phyloP scores from a whole-genome alignment of 1,284 basidiomycete genomes.

The Garcileccinum viscosum region DNA sequence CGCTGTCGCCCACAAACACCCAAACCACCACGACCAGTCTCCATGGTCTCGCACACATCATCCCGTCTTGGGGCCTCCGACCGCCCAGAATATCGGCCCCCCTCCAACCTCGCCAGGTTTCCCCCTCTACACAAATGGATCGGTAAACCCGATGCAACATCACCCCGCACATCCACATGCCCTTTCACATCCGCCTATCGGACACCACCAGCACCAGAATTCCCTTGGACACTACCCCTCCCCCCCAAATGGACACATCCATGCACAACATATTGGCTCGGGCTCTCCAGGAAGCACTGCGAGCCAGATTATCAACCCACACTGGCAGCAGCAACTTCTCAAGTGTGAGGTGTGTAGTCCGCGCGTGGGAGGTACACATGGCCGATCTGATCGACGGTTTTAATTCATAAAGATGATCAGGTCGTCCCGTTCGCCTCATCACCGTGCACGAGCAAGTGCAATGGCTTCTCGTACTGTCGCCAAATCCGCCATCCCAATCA shows the following conservation, averaged over 20 bases:
- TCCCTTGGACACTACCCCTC: conserved; percentile 77
- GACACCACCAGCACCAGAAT: conserved; percentile 78
- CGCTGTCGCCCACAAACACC: conserved; percentile 75
- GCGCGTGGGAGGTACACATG: conserved; percentile 13
- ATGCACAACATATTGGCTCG: conserved; percentile 62
- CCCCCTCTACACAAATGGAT: conserved; percentile 73
- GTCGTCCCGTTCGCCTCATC: conserved; percentile 77
- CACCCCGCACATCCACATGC: conserved; percentile 59
- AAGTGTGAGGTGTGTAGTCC: conserved; percentile 74
- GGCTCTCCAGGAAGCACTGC: conserved; percentile 67
- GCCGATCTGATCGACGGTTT: conserved; percentile 28
- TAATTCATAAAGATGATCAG: conserved; percentile 65
- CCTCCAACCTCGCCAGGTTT: conserved; percentile 75
- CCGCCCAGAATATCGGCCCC: conserved; percentile 58
- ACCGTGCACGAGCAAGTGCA: conserved; percentile 79
- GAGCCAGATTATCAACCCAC: conserved; percentile 69
- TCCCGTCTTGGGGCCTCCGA: conserved; percentile 63
- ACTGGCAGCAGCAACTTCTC: conserved; percentile 83
- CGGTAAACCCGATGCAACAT: conserved; percentile 62
- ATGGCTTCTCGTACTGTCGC: conserved; percentile 79
- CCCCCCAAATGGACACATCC: conserved; percentile 66
- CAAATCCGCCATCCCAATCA: conserved; percentile 83
- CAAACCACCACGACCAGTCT: conserved; percentile 72
- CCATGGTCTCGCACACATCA: conserved; percentile 71
- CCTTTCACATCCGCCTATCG: conserved; percentile 57